These are phyloP conservation scores for Lipomyces mesembrius DNA, from an alignment of 805 yeast genomes.

Conservation along the genomic window DNA sequence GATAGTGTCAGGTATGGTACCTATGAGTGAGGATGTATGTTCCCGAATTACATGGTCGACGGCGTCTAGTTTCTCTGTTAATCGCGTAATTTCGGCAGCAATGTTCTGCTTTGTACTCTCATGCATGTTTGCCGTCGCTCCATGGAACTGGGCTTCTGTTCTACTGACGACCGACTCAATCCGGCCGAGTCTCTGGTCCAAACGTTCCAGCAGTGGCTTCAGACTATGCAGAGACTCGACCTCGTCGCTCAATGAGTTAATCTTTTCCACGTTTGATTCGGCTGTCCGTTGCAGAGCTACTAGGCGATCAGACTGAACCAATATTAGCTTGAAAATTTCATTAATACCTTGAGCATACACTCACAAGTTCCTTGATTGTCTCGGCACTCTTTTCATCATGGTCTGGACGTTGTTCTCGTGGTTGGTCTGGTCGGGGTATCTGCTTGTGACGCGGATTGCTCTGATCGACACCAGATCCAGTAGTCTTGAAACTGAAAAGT, in stretches of 20 bases:
- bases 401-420: not conserved
- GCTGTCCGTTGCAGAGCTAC: constrained; percentile 13
- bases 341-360: not conserved
- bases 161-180: constrained; percentile 27
- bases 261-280: constrained; percentile 16
- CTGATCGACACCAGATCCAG: constrained; percentile 25
- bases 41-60: constrained; percentile 38
- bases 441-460: not conserved
- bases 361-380: constrained; percentile 13
- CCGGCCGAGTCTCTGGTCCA: constrained; percentile 35
- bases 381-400: not conserved
- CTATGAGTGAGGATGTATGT: constrained; percentile 41
- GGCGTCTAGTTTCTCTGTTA: constrained; percentile 29
- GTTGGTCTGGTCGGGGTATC: not conserved
- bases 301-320: constrained; percentile 12
- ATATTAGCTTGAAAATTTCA: not conserved
- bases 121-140: constrained; percentile 36
- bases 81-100: constrained; percentile 30
- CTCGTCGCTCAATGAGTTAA: constrained; percentile 25
- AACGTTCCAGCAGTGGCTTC: constrained; percentile 29
- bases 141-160: constrained; percentile 37
- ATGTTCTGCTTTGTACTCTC: constrained; percentile 34
- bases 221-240: constrained; percentile 28
- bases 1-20: constrained; percentile 40
- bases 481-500: constrained; percentile 27